Conservation (phyloP, 208 protist genomes). For the Strigomonas galati region DNA sequence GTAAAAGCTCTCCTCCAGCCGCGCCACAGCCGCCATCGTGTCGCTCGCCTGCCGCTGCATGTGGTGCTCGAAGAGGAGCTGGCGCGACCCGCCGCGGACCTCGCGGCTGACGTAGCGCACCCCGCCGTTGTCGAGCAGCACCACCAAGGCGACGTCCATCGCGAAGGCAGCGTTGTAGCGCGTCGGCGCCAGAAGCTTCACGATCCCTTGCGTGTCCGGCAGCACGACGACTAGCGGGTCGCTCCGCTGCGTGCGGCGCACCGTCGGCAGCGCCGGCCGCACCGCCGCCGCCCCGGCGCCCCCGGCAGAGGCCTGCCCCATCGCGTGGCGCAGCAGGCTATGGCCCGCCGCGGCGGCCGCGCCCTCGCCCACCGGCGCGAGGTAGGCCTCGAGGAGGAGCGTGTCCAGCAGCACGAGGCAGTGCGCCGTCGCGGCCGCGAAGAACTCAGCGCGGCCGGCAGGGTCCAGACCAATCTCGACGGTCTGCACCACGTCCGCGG, state of each 20-base stretch:
- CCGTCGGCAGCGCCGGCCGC: constrained; percentile 51
- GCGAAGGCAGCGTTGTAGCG: constrained; percentile 32
- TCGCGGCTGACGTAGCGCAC: constrained; percentile 59
- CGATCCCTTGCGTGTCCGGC: not conserved
- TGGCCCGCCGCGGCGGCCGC: constrained; percentile 9
- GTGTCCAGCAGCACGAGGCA: constrained; percentile 49
- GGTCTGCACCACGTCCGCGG: constrained; percentile 33
- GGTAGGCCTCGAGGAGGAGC: constrained; percentile 17
- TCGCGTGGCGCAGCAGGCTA: not conserved
- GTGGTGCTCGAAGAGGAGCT: constrained; percentile 46
- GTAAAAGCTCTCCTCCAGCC: no score
- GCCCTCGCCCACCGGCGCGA: not conserved
- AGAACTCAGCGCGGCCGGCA: constrained; percentile 55
- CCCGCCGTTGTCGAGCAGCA: constrained; percentile 49
- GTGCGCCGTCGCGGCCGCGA: constrained; percentile 37
- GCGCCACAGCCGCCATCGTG: not conserved
- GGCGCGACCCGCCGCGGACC: constrained; percentile 49
- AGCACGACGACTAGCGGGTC: not conserved
- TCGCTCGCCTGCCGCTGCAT: constrained; percentile 13
- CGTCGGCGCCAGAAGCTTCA: constrained; percentile 1
- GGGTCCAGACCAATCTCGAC: constrained; percentile 59
- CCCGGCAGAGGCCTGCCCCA: not conserved
- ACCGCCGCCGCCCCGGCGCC: not conserved
- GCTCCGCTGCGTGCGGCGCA: constrained; percentile 14
- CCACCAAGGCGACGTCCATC: constrained; percentile 59